phyloP scores from a whole-genome alignment of 805 yeast genomes.

The Starmera caribaea region DNA sequence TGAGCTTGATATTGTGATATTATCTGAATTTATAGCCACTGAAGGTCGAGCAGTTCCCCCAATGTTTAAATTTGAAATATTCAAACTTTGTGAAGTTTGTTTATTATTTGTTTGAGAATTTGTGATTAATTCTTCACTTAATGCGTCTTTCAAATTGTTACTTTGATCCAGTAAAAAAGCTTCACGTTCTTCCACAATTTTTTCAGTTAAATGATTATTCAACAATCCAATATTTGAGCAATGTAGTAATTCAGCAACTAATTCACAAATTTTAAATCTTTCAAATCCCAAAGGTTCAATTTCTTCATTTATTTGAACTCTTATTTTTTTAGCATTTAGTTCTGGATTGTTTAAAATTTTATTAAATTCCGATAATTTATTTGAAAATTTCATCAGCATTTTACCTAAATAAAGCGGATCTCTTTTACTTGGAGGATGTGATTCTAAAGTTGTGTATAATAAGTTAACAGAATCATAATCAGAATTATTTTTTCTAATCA shows the following conservation, averaged over 20 bases:
- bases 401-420: constrained; percentile 90
- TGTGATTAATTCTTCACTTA: constrained; percentile 17
- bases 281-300: constrained; percentile 88
- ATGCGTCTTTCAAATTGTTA: constrained; percentile 15
- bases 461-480: constrained; percentile 88
- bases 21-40: constrained; percentile 17
- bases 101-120: neutral
- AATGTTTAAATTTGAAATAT: constrained; percentile 15
- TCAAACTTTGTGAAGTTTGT: constrained; percentile 5
- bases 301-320: constrained; percentile 39
- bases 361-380: constrained; percentile 46
- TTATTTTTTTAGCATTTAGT: constrained; percentile 19
- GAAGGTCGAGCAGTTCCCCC: constrained; percentile 21
- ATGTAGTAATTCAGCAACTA: constrained; percentile 88
- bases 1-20: constrained; percentile 12
- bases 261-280: constrained; percentile 84
- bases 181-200: constrained; percentile 63
- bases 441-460: constrained; percentile 59
- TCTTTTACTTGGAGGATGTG: constrained; percentile 80
- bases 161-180: constrained; percentile 34
- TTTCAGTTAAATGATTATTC: constrained; percentile 67
- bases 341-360: constrained; percentile 26
- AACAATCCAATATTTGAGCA: constrained; percentile 92
- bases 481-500: constrained; percentile 89
- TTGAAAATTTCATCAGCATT: constrained; percentile 64